Evolutionary conservation across 2,329 filamentous ascomycete species (phyloP).

Genomic region (Pseudogymnoascus sp.): DNA sequence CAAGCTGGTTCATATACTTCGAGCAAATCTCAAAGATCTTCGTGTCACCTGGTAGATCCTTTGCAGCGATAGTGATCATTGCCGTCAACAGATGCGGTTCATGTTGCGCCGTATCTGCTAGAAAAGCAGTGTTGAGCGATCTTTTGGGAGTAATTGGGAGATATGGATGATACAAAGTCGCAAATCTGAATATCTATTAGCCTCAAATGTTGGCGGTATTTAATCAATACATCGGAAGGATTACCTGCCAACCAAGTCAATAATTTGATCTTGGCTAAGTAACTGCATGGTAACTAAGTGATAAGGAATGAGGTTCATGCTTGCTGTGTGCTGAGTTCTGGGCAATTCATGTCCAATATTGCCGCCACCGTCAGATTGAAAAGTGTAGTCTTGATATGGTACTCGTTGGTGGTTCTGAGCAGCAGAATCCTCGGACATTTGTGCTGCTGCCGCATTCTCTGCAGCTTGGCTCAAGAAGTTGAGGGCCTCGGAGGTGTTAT

Average conservation of each 20-base stretch:
- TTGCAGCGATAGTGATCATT: conserved; percentile 64
- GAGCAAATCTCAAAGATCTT: conserved; percentile 60
- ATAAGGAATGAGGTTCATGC: neutral
- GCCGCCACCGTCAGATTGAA: neutral
- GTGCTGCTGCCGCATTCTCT: conserved; percentile 24
- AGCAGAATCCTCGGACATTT: conserved; percentile 2
- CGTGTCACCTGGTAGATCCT: conserved; percentile 60
- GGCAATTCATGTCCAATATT: neutral
- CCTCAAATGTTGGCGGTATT: conserved; percentile 29
- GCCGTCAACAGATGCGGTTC: conserved; percentile 65
- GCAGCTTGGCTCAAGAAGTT: conserved; percentile 38
- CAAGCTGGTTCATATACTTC: conserved; percentile 62
- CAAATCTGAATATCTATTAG: conserved; percentile 53
- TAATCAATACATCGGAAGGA: neutral
- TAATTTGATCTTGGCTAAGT: neutral
- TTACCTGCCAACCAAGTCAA: neutral
- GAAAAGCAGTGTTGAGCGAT: conserved; percentile 48
- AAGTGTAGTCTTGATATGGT: neutral
- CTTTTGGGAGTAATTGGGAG: conserved; percentile 60
- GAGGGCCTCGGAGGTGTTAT: conserved; percentile 39
- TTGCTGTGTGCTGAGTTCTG: neutral
- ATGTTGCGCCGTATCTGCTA: conserved; percentile 51
- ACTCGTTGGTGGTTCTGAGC: neutral
- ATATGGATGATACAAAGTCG: conserved; percentile 61
- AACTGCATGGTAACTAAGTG: neutral